Conservation (phyloP, 208 protist species). For the Trypanosoma brucei region DNA sequence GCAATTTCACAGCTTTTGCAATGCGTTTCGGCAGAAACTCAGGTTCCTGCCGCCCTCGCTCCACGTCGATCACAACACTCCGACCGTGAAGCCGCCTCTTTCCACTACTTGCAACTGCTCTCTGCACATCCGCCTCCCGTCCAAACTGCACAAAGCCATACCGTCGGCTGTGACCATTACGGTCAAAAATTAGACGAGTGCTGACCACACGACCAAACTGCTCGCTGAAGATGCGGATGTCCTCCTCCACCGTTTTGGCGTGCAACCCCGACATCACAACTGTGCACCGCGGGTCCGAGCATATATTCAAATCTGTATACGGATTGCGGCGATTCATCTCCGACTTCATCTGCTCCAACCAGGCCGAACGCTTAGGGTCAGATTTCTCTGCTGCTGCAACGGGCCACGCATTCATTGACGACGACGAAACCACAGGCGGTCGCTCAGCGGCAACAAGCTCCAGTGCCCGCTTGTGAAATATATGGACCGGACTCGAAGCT, state of each 20-base stretch:
- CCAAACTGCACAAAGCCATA: conserved; percentile 86
- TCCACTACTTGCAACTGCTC: conserved; percentile 43
- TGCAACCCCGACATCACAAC: conserved; percentile 68
- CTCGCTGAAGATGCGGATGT: conserved; percentile 74
- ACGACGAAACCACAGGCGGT: not conserved
- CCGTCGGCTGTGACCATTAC: conserved; percentile 49
- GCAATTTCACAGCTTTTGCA: conserved; percentile 14
- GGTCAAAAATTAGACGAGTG: conserved; percentile 51
- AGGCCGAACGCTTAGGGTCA: conserved; percentile 2
- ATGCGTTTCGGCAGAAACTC: conserved; percentile 68
- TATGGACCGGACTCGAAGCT: conserved; percentile 20
- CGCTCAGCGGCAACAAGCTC: conserved; percentile 18
- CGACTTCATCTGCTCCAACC: conserved; percentile 21
- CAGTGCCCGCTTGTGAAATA: conserved; percentile 25
- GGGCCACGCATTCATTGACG: not conserved
- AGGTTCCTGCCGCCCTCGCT: conserved; percentile 57
- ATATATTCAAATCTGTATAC: conserved; percentile 57
- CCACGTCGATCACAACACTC: conserved; percentile 58
- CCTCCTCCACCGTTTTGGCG: conserved; percentile 61
- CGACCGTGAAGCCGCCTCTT: conserved; percentile 63
- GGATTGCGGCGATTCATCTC: conserved; percentile 40
- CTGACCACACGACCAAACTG: conserved; percentile 77
- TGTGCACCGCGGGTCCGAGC: conserved; percentile 56
- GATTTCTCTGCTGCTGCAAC: not conserved
- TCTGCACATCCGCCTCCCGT: conserved; percentile 54